phyloP scores from a whole-genome alignment of 164 flowering plant species.

The Taxillus chinensis region DNA sequence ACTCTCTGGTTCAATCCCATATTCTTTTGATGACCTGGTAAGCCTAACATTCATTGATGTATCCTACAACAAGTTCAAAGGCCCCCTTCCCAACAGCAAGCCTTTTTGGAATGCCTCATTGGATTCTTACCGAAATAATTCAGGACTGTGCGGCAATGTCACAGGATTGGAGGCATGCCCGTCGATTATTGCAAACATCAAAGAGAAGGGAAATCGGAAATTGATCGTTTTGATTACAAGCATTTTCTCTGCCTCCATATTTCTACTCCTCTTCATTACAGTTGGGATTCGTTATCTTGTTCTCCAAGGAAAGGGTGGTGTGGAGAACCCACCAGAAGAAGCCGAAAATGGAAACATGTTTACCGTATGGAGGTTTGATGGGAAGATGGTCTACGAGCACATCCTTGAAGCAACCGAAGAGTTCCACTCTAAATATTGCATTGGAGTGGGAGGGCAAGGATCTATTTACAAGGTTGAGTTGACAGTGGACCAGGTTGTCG shows the following conservation, averaged over 20 bases:
- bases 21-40: not conserved
- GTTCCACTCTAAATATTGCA: not conserved
- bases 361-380: not conserved
- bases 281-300: not conserved
- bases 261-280: not conserved
- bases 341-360: not conserved
- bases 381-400: not conserved
- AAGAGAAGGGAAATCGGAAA: not conserved
- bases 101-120: not conserved
- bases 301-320: not conserved
- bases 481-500: not conserved
- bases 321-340: not conserved
- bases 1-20: conserved; percentile 1
- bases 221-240: not conserved
- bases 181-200: not conserved
- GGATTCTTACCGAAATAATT: not conserved
- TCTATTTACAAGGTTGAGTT: not conserved
- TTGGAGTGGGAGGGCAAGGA: not conserved
- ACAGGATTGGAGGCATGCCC: not conserved
- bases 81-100: not conserved
- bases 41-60: not conserved
- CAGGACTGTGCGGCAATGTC: not conserved
- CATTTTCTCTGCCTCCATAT: not conserved
- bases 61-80: not conserved
- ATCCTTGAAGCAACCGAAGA: not conserved